Base-by-base conservation (phyloP, 208 protist genomes). In the Trypanosoma melophagium region DNA sequence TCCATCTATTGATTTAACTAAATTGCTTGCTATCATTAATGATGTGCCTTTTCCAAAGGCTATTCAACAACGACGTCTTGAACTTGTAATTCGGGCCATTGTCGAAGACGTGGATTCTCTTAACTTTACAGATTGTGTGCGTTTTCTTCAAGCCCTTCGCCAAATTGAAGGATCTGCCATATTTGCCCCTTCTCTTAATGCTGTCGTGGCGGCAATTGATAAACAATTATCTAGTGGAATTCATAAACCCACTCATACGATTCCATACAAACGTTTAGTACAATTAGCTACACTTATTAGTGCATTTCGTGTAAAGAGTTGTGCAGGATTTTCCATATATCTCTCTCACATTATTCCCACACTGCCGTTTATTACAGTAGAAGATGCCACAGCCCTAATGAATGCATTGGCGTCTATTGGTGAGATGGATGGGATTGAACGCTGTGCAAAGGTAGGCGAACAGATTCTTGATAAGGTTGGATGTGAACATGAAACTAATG, bases 251-350 rank as follows among this genome's bases (percentile, higher is more conserved):
- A 40, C 59, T 3, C 38, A 28, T 0, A 45, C 58, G 8, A 73
- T 89, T 35, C 65, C 80, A 9, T 81, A 87, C 58, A 35, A 55
- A 14, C 66, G 63, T 24, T 54, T 93, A 19, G 60, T 85, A 7
- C 73, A 82, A 25, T 64, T 93, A 8, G 80, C 84, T n/a, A 74
- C 72, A 16, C 60, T 83, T 22, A 55, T 93, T 17, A 77, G 61
- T 19, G 77, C 80, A 0, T 82, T 89, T 73, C 83, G 84, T 51
- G 69, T 89, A 14, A 80, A 77, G 22, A 69, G 69, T 31, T 90
- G 82, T 64, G 66, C 62, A 16, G 83, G 78, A 17, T 90, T 90
- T 50, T 52, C 80, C 0, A 62, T n/a, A 7, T 86, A 83, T 53
- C 61, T 93, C n/a, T 31, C 35, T 24, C 41, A 49, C 13, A 10